These are phyloP conservation scores for Lizonia empirigonia DNA, from an alignment of 2,329 filamentous ascomycete species.

Conservation along the genomic window DNA sequence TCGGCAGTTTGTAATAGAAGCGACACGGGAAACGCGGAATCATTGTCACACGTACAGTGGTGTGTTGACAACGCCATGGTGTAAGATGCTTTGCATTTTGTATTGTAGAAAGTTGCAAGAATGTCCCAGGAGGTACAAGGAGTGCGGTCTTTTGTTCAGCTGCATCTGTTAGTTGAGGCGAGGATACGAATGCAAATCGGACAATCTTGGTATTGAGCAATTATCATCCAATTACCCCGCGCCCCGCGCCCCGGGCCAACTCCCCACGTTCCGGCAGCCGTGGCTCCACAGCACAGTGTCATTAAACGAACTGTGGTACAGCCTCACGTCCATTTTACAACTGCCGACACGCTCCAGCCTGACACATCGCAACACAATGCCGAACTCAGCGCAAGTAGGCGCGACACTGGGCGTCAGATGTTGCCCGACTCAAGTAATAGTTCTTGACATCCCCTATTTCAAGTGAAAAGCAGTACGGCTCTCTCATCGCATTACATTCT, in stretches of 20 bases:
- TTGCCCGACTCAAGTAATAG: slow-evolving; percentile 2
- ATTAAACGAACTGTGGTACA: slow-evolving; percentile 1
- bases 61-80: too few relatives aligned
- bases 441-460: background rate
- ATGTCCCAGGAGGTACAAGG: background rate
- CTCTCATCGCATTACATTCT: background rate
- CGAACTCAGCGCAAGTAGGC: background rate
- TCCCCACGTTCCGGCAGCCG: background rate
- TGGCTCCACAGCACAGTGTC: slow-evolving; percentile 5
- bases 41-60: background rate
- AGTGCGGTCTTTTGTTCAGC: background rate
- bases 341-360: slow-evolving; percentile 14
- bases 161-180: background rate
- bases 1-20: slow-evolving; percentile 13
- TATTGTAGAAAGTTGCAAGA: background rate
- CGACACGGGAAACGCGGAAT: slow-evolving; percentile 1
- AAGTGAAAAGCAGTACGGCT: background rate
- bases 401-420: background rate
- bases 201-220: slow-evolving; percentile 5
- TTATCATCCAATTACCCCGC: slow-evolving; percentile 4
- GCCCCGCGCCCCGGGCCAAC: slow-evolving; percentile 1
- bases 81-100: background rate
- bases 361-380: slow-evolving; percentile 1
- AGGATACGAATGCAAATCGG: background rate
- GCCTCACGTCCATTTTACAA: slow-evolving; percentile 3